Base-by-base conservation (phyloP, 345 rosid species). In the Streptanthus diversifolius region DNA sequence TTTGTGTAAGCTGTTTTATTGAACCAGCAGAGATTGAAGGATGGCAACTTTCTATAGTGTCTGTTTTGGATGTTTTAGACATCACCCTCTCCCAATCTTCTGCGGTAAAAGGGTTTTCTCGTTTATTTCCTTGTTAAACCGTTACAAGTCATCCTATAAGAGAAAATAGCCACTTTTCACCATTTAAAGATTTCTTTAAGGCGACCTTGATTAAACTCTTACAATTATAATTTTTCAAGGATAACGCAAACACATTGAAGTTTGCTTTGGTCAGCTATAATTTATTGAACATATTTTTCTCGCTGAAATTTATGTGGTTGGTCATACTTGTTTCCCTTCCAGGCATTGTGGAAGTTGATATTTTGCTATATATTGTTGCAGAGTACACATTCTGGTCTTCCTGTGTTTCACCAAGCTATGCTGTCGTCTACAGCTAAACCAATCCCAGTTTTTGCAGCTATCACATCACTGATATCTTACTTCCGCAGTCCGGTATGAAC, bases 21-120 rank as follows among this genome's bases (percentile, higher is more conserved):
- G 93, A 86, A 78, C 79, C 81, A 74, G 39, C 59, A 43, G 98
- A 93, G 76, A 85, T 88, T 76, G 95, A 91, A 81, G 99, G 95
- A 77, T 79, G 88, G 81, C 87, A 87, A 73, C 89, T 68, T 72
- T 88, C 97, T 55, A 85, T 95, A 70, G 72, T 62, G 64, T 87
- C 96, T 82, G 90, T 83, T 76, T 84, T 95, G 75, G 91, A 89
- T 64, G 73, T 85, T 70, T 70, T 90, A n/a, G 71, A 78, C 67
- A 54, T 51, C 69, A 81, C 83, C 80, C 88, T 91, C 65, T 83
- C 88, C 71, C 84, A 82, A 54, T 81, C 76, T 58, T 84, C 88
- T 7, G 85, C 85, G 95, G 98, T 91, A 77, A 49, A 30, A 39
- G 18, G 14, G 44, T 36, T 57, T 27, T 48, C 75, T 63, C 9